These are phyloP conservation scores for Ganoderma sinense DNA, from an alignment of 1,284 basidiomycete species.

Conservation along the genomic window DNA sequence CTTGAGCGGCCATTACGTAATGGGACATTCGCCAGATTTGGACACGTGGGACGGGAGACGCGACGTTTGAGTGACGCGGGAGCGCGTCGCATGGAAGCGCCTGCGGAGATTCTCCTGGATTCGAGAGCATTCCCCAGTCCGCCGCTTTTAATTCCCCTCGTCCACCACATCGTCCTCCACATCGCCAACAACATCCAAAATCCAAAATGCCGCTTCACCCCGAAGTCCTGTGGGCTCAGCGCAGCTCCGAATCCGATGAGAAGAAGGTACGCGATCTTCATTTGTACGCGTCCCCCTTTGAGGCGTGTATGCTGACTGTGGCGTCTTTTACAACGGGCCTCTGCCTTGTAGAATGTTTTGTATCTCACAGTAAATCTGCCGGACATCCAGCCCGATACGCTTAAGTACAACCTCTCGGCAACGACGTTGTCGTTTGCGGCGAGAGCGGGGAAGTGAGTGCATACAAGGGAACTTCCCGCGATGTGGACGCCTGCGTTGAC, in stretches of 20 bases:
- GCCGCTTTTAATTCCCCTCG: conserved; percentile 25
- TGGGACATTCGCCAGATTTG: background rate
- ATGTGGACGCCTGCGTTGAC: conserved; percentile 17
- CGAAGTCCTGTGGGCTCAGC: conserved; percentile 92
- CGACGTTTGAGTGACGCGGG: conserved; percentile 6
- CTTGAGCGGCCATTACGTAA: background rate
- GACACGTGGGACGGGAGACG: conserved; percentile 18
- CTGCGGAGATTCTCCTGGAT: conserved; percentile 27
- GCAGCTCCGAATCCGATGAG: conserved; percentile 71
- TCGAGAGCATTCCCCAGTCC: conserved; percentile 28
- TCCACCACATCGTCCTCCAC: conserved; percentile 24
- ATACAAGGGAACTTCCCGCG: background rate
- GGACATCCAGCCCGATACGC: conserved; percentile 70
- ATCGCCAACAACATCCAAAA: conserved; percentile 16
- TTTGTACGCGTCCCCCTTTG: conserved; percentile 7
- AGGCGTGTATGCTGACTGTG: conserved; percentile 33
- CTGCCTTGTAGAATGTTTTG: conserved; percentile 73
- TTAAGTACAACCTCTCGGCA: conserved; percentile 71
- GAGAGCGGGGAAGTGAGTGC: conserved; percentile 71
- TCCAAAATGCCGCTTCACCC: conserved; percentile 67
- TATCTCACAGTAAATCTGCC: conserved; percentile 88
- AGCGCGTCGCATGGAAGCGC: conserved; percentile 20
- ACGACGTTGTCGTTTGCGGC: conserved; percentile 77
- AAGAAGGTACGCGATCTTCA: conserved; percentile 64
- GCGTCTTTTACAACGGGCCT: conserved; percentile 29